Evolutionary conservation across 1,139 yeast genomes (phyloP).

Genomic region (Groenewaldozyma auringiensis): DNA sequence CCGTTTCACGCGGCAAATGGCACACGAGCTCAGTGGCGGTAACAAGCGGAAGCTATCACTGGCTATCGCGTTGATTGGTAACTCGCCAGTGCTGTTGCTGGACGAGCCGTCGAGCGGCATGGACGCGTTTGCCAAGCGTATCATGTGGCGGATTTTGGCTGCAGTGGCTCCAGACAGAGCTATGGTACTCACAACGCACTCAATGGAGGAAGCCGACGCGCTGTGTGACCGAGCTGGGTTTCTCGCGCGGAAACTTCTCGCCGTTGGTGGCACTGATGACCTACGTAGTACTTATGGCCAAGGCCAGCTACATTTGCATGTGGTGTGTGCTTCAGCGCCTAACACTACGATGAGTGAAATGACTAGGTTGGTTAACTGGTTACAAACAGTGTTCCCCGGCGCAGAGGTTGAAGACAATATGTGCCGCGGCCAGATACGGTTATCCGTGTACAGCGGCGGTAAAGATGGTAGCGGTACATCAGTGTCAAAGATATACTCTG

Average conservation of each 20-base stretch:
- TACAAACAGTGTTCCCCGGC: conserved; percentile 19
- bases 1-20: conserved; percentile 28
- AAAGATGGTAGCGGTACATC: conserved; percentile 9
- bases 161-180: conserved; percentile 28
- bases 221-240: conserved; percentile 33
- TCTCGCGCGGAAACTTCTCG: conserved; percentile 27
- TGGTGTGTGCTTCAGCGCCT: conserved; percentile 27
- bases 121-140: conserved; percentile 53
- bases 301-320: conserved; percentile 25
- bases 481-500: conserved; percentile 22
- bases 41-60: conserved; percentile 96
- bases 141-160: conserved; percentile 33
- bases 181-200: conserved; percentile 33
- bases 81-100: conserved; percentile 79
- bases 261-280: conserved; percentile 29
- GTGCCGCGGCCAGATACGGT: conserved; percentile 30
- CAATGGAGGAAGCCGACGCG: conserved; percentile 37
- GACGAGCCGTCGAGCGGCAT: conserved; percentile 94
- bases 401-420: conserved; percentile 25
- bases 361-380: conserved; percentile 19
- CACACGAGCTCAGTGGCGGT: conserved; percentile 73
- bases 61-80: conserved; percentile 94
- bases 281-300: conserved; percentile 26
- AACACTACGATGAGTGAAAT: conserved; percentile 22
- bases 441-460: conserved; percentile 21